Base-by-base conservation (phyloP, 2,329 filamentous ascomycete genomes). In the Alternaria sp. region DNA sequence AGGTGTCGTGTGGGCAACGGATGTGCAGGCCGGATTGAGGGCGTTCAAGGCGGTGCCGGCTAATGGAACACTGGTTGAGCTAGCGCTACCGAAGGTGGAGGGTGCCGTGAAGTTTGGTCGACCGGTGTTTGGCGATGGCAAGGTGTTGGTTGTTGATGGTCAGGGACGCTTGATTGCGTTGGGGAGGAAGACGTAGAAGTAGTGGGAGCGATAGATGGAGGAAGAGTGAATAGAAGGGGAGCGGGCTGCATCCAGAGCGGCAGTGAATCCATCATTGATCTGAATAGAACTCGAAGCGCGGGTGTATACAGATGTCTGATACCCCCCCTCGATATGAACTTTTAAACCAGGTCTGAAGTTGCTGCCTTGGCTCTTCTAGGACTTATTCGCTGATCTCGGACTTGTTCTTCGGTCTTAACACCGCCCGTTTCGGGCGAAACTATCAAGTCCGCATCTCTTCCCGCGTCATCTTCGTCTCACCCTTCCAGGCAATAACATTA, bases 31-130 rank as follows among this genome's bases (percentile, higher is more conserved):
- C n/a, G 79, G 79, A 3, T 62, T 81, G 21, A 65, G 70, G 41
- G 80, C 78, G 1, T 81, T 75, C 63, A 72, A 75, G 45, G 78
- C 79, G 8, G 75, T 81, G 5, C 79, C 79, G 0, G 67, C 73
- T 23, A 74, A 79, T 61, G 76, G 76, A 1, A 63, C 72, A 2
- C 64, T 80, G 34, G 65, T 69, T 13, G 65, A 74, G 26, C 76
- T 81, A 58, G 62, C 67, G 5, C 42, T 80, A 3, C 77, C 79
- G 3, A 72, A 72, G 14, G 74, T 77, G 1, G 75, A 77, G 13
- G 77, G 78, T 5, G 62, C 77, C 14, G 76, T 76, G 42, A 80
- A 79, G 55, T 81, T 77, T 55, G 73, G 71, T 52, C 73, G 75
- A 45, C 79, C 73, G 36, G 75, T 71, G 56, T 83, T 78, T 73